Base-by-base conservation (phyloP, 2,329 filamentous ascomycete species). In the Periconia macrospinosa region DNA sequence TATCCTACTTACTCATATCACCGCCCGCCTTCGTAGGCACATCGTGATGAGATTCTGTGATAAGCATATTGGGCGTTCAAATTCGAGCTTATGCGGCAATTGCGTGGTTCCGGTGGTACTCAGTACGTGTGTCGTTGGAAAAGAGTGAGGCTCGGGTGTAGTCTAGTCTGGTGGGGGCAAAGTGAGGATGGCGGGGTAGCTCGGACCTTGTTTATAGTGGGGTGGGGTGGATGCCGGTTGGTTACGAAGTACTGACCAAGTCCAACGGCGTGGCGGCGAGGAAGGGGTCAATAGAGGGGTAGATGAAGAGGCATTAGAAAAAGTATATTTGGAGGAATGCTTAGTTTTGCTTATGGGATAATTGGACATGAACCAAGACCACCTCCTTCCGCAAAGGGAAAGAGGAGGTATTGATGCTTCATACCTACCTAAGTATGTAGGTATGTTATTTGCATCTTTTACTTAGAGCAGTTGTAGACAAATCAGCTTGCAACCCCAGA, bases 21-120 rank as follows among this genome's bases (percentile, higher is more conserved):
- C 83, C 84, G 56, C 80, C 82, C 42, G 79, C 79, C 66, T 83
- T 78, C 42, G 84, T 87, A 10, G 80, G 70, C 49, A 87, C 81
- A 78, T 87, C 84, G 63, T 79, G 74, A 67, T 84, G 75, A 17
- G 77, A 80, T 66, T 87, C 85, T 61, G 80, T 71, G 56, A 87
- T 84, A 48, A 86, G 71, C 83, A 87, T 86, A 17, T 54, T 63
- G 50, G 45, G 10, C 55, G 19, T 49, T 13, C 19, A 19, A n/a
- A 19, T 30, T 19, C 13, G 5, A 37, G 13, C 5, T 2, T 41
- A 23, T 33, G 14, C 15, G 18, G 27, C 18, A 44, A 44, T 19
- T 27, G 19, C 3, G 23, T 27, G 23, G 8, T 27, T 27, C 23
- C 8, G 23, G 8, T 27, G 23, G 8, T n/a, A n/a, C n/a, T n/a